Base-by-base conservation (phyloP, 2,329 filamentous ascomycete genomes). In the Arthrobotrys conoides region DNA sequence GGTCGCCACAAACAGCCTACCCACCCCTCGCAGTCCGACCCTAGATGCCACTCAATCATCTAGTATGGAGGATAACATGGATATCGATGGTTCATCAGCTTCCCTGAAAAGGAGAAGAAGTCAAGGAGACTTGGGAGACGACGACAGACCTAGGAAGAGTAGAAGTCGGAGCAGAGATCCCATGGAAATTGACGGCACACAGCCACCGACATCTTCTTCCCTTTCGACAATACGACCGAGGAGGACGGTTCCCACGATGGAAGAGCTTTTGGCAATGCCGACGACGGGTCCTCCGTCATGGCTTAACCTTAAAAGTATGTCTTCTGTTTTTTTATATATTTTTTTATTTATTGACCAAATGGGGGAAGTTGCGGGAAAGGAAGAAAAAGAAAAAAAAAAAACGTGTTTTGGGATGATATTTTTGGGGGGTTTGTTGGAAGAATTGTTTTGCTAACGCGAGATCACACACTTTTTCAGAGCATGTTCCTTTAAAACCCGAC, bases 401-500 rank as follows among this genome's bases (percentile, higher is more conserved):
- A 22, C 27, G 53, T 38, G 27, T 59, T 59, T 48, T 36, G 51
- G 51, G 18, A 24, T 18, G 16, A 22, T 3, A 3, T 30, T 30
- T 30, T 30, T 30, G 27, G 27, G 27, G 6, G 27, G 27, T 3
- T 30, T 30, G 18, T 18, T 46, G 44, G 44, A 44, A 44, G 57
- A 61, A 61, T 44, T 48, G 16, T 38, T 71, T 71, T 64, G 48
- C 75, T 78, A 69, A 78, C 68, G 55, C 75, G 75, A 69, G 18
- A 53, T 36, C 16, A 20, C 20, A 10, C 9, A 3, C 12, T 61
- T 24, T 49, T 24, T 27, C 63, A 78, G 75, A 72, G 27, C 75
- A 78, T 22, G 55, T 69, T n/a, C 75, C 75, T 10, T 68, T 69
- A 64, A 84, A 83, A 81, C 87, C 87, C 75, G 86, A 87, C 80